phyloP scores from a whole-genome alignment of 1,139 yeast genomes.

The Saccharomyces pastorianus region DNA sequence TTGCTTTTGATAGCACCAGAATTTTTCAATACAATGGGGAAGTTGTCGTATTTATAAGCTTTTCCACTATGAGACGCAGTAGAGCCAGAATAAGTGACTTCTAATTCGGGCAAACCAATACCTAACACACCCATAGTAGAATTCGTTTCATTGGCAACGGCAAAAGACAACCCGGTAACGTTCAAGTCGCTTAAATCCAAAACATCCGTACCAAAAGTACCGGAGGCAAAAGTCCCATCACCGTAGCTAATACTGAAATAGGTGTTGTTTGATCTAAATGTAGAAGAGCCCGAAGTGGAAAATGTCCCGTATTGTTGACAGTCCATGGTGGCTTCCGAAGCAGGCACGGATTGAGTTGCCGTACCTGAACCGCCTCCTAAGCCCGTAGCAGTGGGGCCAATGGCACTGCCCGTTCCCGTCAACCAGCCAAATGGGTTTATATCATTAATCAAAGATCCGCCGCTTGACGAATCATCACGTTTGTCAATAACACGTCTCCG shows the following conservation, averaged over 20 bases:
- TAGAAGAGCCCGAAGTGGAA: slow-evolving; percentile 38
- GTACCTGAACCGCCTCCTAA: slow-evolving; percentile 6
- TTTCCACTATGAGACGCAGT: slow-evolving; percentile 8
- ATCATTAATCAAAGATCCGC: neutral
- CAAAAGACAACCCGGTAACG: slow-evolving; percentile 45
- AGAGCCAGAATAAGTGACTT: slow-evolving; percentile 35
- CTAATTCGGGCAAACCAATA: slow-evolving; percentile 49
- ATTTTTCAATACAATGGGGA: slow-evolving; percentile 37
- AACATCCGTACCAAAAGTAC: slow-evolving; percentile 52
- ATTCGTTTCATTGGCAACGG: slow-evolving; percentile 47
- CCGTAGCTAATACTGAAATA: slow-evolving; percentile 47
- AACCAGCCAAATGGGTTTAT: slow-evolving; percentile 3
- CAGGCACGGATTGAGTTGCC: slow-evolving; percentile 4
- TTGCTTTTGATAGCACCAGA: slow-evolving; percentile 44
- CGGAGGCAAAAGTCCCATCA: slow-evolving; percentile 49
- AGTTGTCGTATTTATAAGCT: slow-evolving; percentile 38
- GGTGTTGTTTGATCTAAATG: slow-evolving; percentile 42
- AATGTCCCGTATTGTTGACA: slow-evolving; percentile 37
- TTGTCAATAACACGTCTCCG: neutral
- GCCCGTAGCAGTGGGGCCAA: slow-evolving; percentile 3
- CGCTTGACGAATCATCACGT: neutral
- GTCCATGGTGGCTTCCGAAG: slow-evolving; percentile 23
- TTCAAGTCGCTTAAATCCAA: slow-evolving; percentile 35
- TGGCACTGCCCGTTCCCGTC: slow-evolving; percentile 2
- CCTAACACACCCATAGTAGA: slow-evolving; percentile 55